Percentiles rank a stretch among this genome's conserved stretches.
These are phyloP conservation scores for Collariella sp. DNA, from an alignment of 495 filamentous ascomycete genomes.

Conservation along the genomic window DNA sequence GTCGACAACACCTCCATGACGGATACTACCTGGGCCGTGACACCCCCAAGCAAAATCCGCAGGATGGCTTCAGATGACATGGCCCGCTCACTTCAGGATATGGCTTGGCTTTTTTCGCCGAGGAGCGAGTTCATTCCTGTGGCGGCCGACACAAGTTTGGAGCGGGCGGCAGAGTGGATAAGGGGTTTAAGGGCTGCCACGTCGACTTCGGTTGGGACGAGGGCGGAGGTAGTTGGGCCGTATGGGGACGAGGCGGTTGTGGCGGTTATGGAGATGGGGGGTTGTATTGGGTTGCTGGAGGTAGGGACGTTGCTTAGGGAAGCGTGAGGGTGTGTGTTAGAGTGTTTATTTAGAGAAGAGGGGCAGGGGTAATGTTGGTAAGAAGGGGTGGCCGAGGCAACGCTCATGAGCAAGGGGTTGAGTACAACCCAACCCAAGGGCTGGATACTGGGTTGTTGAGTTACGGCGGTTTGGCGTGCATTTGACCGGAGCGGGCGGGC, in stretches of 20 bases:
- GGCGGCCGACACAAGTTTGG: slow-evolving; percentile 32
- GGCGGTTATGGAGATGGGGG: slow-evolving; percentile 34
- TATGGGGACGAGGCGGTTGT: slow-evolving; percentile 37
- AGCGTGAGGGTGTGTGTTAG: background rate
- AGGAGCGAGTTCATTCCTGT: slow-evolving; percentile 39
- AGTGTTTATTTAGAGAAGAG: background rate
- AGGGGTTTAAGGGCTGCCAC: slow-evolving; percentile 18
- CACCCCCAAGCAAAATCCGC: slow-evolving; percentile 35
- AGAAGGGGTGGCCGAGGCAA: no score
- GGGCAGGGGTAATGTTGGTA: background rate
- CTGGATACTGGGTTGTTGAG: no score
- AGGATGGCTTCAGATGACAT: slow-evolving; percentile 30
- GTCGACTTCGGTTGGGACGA: slow-evolving; percentile 1
- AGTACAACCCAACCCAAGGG: no score
- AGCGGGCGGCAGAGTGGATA: slow-evolving; percentile 36
- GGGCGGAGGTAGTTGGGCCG: slow-evolving; percentile 1
- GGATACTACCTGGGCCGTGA: slow-evolving; percentile 16
- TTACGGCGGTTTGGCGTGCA: no score
- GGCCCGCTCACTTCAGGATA: slow-evolving; percentile 14
- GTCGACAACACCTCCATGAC: background rate
- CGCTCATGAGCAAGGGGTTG: no score
- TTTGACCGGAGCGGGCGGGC: no score
- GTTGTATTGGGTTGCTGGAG: slow-evolving; percentile 40
- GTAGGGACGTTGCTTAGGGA: slow-evolving; percentile 26
- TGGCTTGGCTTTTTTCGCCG: slow-evolving; percentile 29